These are phyloP conservation scores for Phytomonas serpens DNA, from an alignment of 208 protist species.

Conservation along the genomic window DNA sequence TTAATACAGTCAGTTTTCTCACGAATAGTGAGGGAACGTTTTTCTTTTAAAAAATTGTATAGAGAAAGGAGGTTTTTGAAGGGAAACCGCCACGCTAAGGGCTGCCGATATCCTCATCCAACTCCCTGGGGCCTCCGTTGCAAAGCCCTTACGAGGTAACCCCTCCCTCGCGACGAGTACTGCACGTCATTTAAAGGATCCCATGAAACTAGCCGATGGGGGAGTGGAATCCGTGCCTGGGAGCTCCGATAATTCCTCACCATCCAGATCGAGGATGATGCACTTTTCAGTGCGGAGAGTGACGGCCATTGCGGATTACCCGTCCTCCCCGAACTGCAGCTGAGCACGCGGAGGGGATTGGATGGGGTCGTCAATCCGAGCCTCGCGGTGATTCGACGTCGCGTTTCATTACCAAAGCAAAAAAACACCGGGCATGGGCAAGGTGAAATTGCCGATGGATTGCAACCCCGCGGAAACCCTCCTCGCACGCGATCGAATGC, in stretches of 20 bases:
- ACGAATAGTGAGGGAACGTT: constrained; percentile 15
- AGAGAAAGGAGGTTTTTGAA: constrained; percentile 22
- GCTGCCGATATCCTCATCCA: constrained; percentile 42
- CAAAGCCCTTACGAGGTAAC: too few relatives aligned
- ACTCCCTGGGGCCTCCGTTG: too few relatives aligned
- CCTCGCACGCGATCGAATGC: too few relatives aligned
- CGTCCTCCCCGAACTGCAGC: too few relatives aligned
- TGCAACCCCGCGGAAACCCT: too few relatives aligned
- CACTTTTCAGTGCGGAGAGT: constrained; percentile 49
- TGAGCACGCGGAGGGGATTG: too few relatives aligned
- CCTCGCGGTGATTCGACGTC: too few relatives aligned
- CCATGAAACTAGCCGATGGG: neutral
- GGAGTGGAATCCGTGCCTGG: neutral
- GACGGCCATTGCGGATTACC: constrained; percentile 20
- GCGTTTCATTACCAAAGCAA: too few relatives aligned
- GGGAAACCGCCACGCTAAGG: constrained; percentile 41
- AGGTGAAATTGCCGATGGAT: too few relatives aligned
- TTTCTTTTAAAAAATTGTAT: constrained; percentile 27
- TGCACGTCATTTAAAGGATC: constrained; percentile 18
- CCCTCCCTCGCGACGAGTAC: constrained; percentile 14
- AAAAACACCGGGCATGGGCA: too few relatives aligned
- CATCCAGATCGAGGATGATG: constrained; percentile 36
- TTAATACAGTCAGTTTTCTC: neutral
- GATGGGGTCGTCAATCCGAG: too few relatives aligned
- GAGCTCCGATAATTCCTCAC: constrained; percentile 17